phyloP scores from a whole-genome alignment of 1,139 yeast species.

The Insectozyma bohioensis region DNA sequence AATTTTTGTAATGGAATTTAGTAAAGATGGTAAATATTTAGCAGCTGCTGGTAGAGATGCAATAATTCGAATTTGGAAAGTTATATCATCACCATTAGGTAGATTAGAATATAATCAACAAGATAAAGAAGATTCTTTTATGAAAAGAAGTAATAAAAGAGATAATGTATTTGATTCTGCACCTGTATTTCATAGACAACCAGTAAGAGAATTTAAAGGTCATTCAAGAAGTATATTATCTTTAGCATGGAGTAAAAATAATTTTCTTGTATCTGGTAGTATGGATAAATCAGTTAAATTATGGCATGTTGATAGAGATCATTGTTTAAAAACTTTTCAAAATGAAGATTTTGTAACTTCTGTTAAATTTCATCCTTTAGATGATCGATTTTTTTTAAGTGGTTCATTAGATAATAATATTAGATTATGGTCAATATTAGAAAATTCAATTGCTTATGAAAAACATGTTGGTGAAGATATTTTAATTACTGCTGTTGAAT shows the following conservation, averaged over 20 bases:
- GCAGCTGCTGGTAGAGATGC: conserved; percentile 85
- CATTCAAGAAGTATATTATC: conserved; percentile 72
- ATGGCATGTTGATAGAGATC: conserved; percentile 78
- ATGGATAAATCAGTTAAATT: conserved; percentile 82
- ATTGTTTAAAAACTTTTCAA: conserved; percentile 62
- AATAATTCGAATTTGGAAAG: conserved; percentile 73
- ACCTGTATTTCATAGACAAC: conserved; percentile 77
- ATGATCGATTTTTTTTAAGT: conserved; percentile 83
- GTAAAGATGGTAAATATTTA: conserved; percentile 74
- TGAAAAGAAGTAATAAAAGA: conserved; percentile 12
- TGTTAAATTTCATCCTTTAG: conserved; percentile 79
- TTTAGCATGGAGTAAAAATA: conserved; percentile 87
- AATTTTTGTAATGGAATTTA: conserved; percentile 71
- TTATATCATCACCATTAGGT: conserved; percentile 67
- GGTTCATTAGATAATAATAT: conserved; percentile 80
- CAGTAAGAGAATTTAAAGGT: conserved; percentile 60
- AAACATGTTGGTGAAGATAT: conserved; percentile 52
- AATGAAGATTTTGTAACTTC: conserved; percentile 85
- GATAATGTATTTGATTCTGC: conserved; percentile 46
- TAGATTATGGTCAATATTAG: conserved; percentile 85
- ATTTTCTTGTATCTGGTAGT: conserved; percentile 75
- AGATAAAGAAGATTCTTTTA: conserved; percentile 14
- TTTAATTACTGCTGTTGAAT: conserved; percentile 66
- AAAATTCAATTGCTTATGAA: conserved; percentile 38
- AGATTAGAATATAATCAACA: conserved; percentile 41